Evolutionary conservation across 2,329 filamentous ascomycete genomes (phyloP), one percentile per base, ranked within the genome.

Genomic region (Xylogone sp.): DNA sequence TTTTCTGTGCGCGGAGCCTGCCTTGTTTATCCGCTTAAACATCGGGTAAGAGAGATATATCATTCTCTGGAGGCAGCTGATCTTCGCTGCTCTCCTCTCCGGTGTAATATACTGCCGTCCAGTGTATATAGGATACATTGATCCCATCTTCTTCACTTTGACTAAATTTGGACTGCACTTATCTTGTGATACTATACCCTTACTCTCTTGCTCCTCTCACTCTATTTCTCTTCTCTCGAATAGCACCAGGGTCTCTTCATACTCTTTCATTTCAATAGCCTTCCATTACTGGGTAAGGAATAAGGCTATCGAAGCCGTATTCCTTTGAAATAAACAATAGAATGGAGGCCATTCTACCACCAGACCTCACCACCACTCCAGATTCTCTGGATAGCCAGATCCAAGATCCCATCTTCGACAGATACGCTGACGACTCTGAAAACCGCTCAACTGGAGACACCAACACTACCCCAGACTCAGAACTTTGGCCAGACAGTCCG

Each of bases 31-130:
- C 63, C 61, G 61, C 51, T 53, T 59, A 52, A 56, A 55, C 45
- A 49, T 59, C 53, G 56, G 57, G 53, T 61, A 50, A 53, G 58
- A 59, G 58, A 59, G 45, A 51, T 57, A 59, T 61, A 61, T 62
- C 53, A 60, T 48, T 52, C 57, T 27, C 24, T 27, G 45, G 46
- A 57, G 54, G 49, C 58, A 61, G 53, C 55, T 64, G 59, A 63
- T 63, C 56, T 49, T 50, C 27, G 50, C 29, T 51, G 18, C 27
- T 46, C 48, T 42, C 31, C 49, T 48, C 50, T 45, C 47, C 46
- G 50, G 43, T 51, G 12, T 39, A 7, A 16, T 16, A 39, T 27
- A 27, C 50, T 45, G 39, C 27, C 42, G 24, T 49, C 46, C 50
- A 21, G 51, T 53, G 48, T 60, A 58, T 59, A 59, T 62, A 59